Evolutionary conservation across 2,329 filamentous ascomycete genomes (phyloP), one percentile per base, ranked within the genome.

Genomic region (Exophiala dermatitidis): DNA sequence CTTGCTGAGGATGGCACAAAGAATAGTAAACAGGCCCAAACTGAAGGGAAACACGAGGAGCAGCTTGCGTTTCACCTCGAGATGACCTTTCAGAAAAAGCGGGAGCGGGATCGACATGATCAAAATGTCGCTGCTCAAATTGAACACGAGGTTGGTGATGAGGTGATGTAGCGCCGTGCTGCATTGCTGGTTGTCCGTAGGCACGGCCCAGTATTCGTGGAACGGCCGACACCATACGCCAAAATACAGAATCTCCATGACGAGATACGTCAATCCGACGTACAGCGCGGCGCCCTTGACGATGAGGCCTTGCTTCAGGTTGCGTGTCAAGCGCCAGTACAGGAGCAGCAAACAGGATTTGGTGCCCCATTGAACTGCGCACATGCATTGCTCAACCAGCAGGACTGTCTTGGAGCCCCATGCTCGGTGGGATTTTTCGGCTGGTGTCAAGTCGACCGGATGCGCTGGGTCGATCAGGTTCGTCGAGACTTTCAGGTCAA

Each of bases 1-100:
- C 55, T 82, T 81, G 68, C 82, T 83, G 10, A 84, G 68, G 4
- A 78, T 73, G 7, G 80, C 78, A 12, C 77, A 77, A 9, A 83
- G 67, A 47, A 84, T 79, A 61, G 77, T 68, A 55, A 80, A 77
- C 2, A 77, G 62, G 1, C 81, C 81, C 1, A 84, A 69, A 2
- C 74, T 70, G 64, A 84, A 83, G 31, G 84, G 73, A 31, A 68
- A 71, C 43, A 77, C 72, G 0, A 84, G 68, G 0, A 79, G 72
- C 0, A 77, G 46, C 62, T 83, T 84, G 52, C 78, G 70, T 52
- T 67, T 68, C 3, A 64, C 52, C 3, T 70, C 70, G 1, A 77
- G 59, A 2, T 64, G 67, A 1, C 71, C 69, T 41, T 67, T 69
- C 46, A 74, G 64, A 42, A 77, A 67, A 4, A 77, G 68, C 0